These are phyloP conservation scores for Kurtzmaniella quercitrusa DNA, from an alignment of 1,139 yeast species.

Conservation along the genomic window DNA sequence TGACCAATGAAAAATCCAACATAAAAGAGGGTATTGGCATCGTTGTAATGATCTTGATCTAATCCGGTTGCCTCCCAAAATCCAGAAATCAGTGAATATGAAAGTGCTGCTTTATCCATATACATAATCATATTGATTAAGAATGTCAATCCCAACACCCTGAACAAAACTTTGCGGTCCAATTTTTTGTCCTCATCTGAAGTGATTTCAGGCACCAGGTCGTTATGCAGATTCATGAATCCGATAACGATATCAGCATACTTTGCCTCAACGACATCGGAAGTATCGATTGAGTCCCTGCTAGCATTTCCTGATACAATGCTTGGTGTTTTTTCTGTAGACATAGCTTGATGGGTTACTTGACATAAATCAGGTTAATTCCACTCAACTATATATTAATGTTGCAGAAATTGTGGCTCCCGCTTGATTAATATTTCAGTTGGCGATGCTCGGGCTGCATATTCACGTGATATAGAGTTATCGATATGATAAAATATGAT, in stretches of 20 bases:
- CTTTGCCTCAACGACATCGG: conserved; percentile 11
- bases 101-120: conserved; percentile 43
- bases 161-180: conserved; percentile 26
- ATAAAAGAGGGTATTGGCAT: conserved; percentile 34
- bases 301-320: conserved; percentile 13
- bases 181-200: conserved; percentile 31
- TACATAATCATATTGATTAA: conserved; percentile 34
- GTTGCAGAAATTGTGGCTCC: background rate
- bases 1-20: conserved; percentile 38
- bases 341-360: background rate
- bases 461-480: background rate
- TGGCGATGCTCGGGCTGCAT: background rate
- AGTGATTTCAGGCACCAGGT: conserved; percentile 25
- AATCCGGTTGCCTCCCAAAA: conserved; percentile 37
- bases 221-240: conserved; percentile 30
- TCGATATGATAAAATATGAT: background rate
- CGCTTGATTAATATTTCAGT: background rate
- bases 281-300: conserved; percentile 4
- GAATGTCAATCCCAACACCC: conserved; percentile 30
- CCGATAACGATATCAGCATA: conserved; percentile 38
- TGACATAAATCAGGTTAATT: background rate
- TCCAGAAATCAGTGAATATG: conserved; percentile 40
- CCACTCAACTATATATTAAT: background rate
- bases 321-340: conserved; percentile 7
- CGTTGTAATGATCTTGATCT: conserved; percentile 27